Evolutionary conservation across 176 grass and related monocot species (phyloP).

Genomic region (Eremochloa ophiuroides): DNA sequence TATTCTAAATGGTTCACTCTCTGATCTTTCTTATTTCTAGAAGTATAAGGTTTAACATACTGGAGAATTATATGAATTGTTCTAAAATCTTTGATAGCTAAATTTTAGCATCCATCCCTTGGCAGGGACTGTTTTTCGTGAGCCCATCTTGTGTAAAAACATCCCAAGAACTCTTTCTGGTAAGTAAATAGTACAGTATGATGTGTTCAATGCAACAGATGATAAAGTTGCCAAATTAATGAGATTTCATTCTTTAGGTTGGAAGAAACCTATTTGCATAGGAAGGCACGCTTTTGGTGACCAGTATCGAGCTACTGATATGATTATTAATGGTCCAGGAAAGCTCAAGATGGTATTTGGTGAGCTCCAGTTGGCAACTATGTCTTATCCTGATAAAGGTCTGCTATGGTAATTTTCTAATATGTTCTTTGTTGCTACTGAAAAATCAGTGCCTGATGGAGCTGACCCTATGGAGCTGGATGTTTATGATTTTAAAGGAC

Average conservation of each 20-base stretch:
- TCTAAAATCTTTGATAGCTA: neutral
- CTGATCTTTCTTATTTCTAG: conserved; percentile 1
- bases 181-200: conserved; percentile 36
- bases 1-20: conserved; percentile 47
- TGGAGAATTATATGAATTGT: neutral
- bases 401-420: neutral
- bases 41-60: neutral
- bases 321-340: conserved; percentile 76
- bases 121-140: conserved; percentile 95
- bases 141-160: conserved; percentile 87
- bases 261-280: conserved; percentile 97
- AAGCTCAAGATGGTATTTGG: conserved; percentile 98
- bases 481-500: conserved; percentile 90
- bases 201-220: neutral
- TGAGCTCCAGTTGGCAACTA: conserved; percentile 35
- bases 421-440: conserved; percentile 18
- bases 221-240: neutral
- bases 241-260: conserved; percentile 39
- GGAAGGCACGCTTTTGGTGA: conserved; percentile 98
- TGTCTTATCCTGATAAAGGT: neutral
- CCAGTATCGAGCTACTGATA: conserved; percentile 93
- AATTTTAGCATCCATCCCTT: neutral
- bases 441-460: conserved; percentile 64
- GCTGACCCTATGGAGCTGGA: conserved; percentile 64
- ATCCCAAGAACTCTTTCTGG: conserved; percentile 75